Conservation (phyloP, 2,329 filamentous ascomycete species). For the Hortaea werneckii region DNA sequence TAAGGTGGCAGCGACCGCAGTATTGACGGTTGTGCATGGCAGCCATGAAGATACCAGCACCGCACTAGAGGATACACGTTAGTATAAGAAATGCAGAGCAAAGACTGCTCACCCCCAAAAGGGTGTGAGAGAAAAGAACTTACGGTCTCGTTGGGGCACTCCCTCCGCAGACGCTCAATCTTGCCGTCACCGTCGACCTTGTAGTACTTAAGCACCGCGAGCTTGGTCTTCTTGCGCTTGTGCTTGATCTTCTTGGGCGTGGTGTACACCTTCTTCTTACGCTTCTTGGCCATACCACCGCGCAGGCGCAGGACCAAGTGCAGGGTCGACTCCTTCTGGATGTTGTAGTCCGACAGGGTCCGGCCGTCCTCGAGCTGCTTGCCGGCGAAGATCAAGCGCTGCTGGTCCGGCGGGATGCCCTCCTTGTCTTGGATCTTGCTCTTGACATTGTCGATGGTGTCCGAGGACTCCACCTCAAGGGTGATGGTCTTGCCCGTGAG, state of each 20-base stretch:
- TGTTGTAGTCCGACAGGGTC: constrained; percentile 99
- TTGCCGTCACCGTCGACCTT: constrained; percentile 99
- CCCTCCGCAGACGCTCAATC: constrained; percentile 97
- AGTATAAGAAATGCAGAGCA: constrained; percentile 17
- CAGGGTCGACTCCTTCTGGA: constrained; percentile 99
- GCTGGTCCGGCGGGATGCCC: constrained; percentile 97
- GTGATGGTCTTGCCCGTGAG: constrained; percentile 99
- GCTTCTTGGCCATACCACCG: constrained; percentile 94
- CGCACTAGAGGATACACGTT: constrained; percentile 56
- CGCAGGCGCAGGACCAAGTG: constrained; percentile 96
- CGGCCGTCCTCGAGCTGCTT: constrained; percentile 99
- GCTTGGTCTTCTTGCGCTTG: constrained; percentile 99
- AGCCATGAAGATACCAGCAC: constrained; percentile 99
- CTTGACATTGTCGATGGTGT: constrained; percentile 99
- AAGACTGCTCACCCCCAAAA: too few species aligned
- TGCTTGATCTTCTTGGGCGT: constrained; percentile 99
- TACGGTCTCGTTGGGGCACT: constrained; percentile 88
- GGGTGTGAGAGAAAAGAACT: constrained; percentile 30
- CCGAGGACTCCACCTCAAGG: constrained; percentile 99
- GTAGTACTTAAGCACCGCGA: constrained; percentile 99
- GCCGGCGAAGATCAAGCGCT: constrained; percentile 98
- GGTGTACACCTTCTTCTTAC: constrained; percentile 99
- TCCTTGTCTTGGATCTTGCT: constrained; percentile 99
- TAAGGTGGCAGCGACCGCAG: constrained; percentile 66
- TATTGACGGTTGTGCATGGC: constrained; percentile 99